A percentile compares a stretch with the other conserved stretches of the same genome.
These are phyloP conservation scores for Phytophthora pisi DNA, from an alignment of 352 stramenopile species.

Conservation along the genomic window DNA sequence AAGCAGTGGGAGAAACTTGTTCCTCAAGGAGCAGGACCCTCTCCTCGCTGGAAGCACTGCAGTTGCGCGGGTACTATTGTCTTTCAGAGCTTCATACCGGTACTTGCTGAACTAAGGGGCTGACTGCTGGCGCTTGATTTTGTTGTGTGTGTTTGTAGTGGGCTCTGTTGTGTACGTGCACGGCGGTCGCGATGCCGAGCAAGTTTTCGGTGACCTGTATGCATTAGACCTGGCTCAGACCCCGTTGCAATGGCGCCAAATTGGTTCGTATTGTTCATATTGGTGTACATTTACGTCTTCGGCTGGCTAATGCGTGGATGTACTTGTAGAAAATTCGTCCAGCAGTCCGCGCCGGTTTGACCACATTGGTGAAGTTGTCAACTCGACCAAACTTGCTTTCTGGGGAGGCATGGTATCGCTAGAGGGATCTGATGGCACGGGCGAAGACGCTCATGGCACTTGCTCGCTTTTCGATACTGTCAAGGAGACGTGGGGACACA, in stretches of 20 bases:
- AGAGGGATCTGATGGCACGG: constrained; percentile 31
- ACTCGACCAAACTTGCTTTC: constrained; percentile 58
- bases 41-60: constrained; percentile 80
- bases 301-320: not conserved
- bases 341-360: constrained; percentile 48
- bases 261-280: constrained; percentile 37
- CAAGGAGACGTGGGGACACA: constrained; percentile 43
- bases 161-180: constrained; percentile 72
- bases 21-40: constrained; percentile 36
- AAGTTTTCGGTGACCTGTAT: constrained; percentile 75
- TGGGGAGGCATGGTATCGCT: constrained; percentile 67
- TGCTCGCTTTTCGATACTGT: constrained; percentile 67
- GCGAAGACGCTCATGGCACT: constrained; percentile 16
- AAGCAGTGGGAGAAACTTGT: constrained; percentile 50
- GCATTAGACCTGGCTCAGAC: constrained; percentile 56
- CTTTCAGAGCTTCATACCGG: too few species aligned
- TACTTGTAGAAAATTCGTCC: constrained; percentile 22
- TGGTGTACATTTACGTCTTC: not conserved
- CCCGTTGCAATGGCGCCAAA: constrained; percentile 50
- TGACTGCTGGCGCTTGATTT: not conserved
- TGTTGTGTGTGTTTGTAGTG: constrained; percentile 35
- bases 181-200: constrained; percentile 69
- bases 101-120: too few species aligned
- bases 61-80: constrained; percentile 51
- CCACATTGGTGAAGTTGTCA: constrained; percentile 60